Conservation (phyloP, 495 filamentous ascomycete genomes). For the Aspergillus avenaceus region DNA sequence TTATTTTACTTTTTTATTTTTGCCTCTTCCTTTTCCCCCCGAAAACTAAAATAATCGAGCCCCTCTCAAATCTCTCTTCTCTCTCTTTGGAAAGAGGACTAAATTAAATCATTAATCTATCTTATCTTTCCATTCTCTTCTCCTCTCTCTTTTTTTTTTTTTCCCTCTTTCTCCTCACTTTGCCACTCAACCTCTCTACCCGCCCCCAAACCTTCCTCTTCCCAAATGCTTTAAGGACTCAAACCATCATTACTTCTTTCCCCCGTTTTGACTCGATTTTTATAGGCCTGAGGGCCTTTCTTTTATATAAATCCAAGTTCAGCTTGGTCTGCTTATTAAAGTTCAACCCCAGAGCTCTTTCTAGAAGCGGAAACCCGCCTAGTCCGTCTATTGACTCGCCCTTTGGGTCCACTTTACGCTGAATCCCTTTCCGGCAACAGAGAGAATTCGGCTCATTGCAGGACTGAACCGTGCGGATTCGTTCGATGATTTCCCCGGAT, state of each 20-base stretch:
- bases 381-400: neutral
- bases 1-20: no score
- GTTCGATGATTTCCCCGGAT: conserved; percentile 24
- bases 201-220: neutral
- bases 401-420: neutral
- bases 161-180: neutral
- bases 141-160: neutral
- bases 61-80: no score
- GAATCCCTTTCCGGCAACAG: neutral
- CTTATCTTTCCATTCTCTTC: neutral
- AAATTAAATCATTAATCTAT: neutral
- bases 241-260: neutral
- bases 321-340: conserved; percentile 6
- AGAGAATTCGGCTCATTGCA: neutral
- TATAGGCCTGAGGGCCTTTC: neutral
- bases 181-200: neutral
- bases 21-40: neutral
- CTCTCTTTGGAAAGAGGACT: no score
- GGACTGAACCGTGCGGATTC: conserved; percentile 3
- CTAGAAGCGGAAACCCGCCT: neutral
- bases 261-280: neutral
- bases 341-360: conserved; percentile 12
- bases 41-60: neutral
- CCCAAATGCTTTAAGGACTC: neutral
- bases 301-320: conserved; percentile 3